Conservation (phyloP, 768 basidiomycete genomes). For the Phylloporus scabripes region DNA sequence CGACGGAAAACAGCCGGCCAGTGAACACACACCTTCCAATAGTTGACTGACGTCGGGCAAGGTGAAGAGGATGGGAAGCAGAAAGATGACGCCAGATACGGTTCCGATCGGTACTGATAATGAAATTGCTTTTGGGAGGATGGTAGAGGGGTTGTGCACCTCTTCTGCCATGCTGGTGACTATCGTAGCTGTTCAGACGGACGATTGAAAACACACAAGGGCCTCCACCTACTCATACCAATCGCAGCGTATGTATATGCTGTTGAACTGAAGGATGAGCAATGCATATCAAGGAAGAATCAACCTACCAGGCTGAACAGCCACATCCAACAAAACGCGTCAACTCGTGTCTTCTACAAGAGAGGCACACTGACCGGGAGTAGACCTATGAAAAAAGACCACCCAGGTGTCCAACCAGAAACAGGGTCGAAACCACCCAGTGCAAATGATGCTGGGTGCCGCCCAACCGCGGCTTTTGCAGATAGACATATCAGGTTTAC, state of each 20-base stretch:
- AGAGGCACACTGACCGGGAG: constrained; percentile 40
- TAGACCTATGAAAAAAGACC: constrained; percentile 64
- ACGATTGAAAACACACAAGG: background rate
- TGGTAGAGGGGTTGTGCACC: constrained; percentile 49
- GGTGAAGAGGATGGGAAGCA: constrained; percentile 62
- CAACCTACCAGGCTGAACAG: constrained; percentile 25
- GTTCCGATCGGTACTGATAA: constrained; percentile 51
- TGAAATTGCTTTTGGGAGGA: constrained; percentile 51
- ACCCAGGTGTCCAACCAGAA: constrained; percentile 65
- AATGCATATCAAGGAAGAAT: background rate
- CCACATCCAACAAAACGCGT: background rate
- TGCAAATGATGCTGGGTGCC: constrained; percentile 50
- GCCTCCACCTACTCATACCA: constrained; percentile 48
- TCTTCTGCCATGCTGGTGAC: constrained; percentile 67
- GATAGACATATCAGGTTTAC: constrained; percentile 55
- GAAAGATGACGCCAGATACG: constrained; percentile 46
- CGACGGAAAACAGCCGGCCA: background rate
- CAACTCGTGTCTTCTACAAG: background rate
- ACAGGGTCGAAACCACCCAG: constrained; percentile 56
- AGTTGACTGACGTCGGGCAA: constrained; percentile 52
- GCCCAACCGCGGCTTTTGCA: constrained; percentile 50
- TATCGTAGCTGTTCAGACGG: constrained; percentile 17
- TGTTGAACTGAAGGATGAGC: constrained; percentile 18
- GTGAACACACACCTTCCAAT: constrained; percentile 39
- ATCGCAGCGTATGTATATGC: constrained; percentile 56